These are phyloP conservation scores for Akebia trifoliata DNA, from an alignment of 164 flowering plant species.

Conservation along the genomic window DNA sequence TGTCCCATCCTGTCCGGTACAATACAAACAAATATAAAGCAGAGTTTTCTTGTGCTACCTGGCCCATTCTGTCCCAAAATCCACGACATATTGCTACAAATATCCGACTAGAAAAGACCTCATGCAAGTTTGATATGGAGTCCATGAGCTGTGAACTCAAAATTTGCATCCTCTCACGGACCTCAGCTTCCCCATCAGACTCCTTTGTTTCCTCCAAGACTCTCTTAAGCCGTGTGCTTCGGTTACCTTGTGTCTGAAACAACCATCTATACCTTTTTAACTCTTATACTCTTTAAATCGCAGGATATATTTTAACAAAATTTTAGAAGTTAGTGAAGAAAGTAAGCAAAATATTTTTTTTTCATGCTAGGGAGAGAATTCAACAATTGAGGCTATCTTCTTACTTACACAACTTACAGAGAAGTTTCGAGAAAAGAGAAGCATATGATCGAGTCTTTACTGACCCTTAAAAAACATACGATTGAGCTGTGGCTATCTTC, in stretches of 20 bases:
- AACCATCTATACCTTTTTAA: not conserved
- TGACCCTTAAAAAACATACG: too few species aligned
- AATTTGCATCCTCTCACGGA: constrained; percentile 86
- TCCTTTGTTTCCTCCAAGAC: constrained; percentile 84
- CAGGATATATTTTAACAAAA: too few species aligned
- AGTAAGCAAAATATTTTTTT: too few species aligned
- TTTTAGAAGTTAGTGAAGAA: too few species aligned
- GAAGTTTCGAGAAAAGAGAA: too few species aligned
- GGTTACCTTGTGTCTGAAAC: constrained; percentile 51
- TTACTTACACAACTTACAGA: too few species aligned
- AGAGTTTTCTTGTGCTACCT: constrained; percentile 34
- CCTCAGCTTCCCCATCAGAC: constrained; percentile 77
- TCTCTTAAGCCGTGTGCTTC: constrained; percentile 62
- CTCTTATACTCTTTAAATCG: not conserved
- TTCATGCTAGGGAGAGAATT: too few species aligned
- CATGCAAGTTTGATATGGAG: constrained; percentile 70
- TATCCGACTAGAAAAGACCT: constrained; percentile 59
- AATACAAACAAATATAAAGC: not conserved
- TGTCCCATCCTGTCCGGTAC: not conserved
- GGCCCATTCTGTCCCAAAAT: constrained; percentile 94
- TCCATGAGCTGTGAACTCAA: constrained; percentile 60
- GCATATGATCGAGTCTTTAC: too few species aligned
- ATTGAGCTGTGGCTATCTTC: too few species aligned
- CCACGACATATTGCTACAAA: constrained; percentile 76
- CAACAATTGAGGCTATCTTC: too few species aligned